A percentile compares a stretch with the other conserved stretches of the same genome.
phyloP scores from a whole-genome alignment of 164 flowering plant species.

The Tetrastigma voinierianum region DNA sequence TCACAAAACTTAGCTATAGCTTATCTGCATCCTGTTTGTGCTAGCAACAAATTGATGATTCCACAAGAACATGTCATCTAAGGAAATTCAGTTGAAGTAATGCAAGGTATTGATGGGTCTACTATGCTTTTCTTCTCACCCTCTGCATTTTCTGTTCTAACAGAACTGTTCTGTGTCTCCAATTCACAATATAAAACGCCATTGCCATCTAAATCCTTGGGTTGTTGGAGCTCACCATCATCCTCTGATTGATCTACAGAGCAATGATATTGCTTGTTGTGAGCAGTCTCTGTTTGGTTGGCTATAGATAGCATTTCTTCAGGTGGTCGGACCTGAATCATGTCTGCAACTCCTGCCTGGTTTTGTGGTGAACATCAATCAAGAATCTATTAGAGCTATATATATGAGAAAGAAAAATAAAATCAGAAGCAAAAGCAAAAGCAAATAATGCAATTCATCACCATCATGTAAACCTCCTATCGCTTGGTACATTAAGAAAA shows the following conservation, averaged over 20 bases:
- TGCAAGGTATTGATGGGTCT: constrained; percentile 2
- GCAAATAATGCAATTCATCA: no score
- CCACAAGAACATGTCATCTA: background rate
- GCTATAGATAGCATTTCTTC: constrained; percentile 10
- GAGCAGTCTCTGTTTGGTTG: constrained; percentile 16
- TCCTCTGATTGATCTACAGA: constrained; percentile 10
- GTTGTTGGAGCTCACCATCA: constrained; percentile 7
- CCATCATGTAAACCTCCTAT: no score
- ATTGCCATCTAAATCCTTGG: constrained; percentile 29
- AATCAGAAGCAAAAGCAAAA: no score
- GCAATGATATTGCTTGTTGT: constrained; percentile 3
- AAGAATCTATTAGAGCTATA: no score
- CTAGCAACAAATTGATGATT: constrained; percentile 7
- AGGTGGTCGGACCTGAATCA: constrained; percentile 21
- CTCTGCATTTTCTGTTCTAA: constrained; percentile 10
- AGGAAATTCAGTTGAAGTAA: constrained; percentile 4
- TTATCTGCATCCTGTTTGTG: background rate
- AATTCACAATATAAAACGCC: constrained; percentile 48
- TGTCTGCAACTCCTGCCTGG: constrained; percentile 63
- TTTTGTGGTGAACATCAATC: no score
- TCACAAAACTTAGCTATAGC: background rate
- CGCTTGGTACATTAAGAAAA: background rate
- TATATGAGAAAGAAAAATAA: no score
- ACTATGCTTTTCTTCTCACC: constrained; percentile 4
- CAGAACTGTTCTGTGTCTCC: constrained; percentile 21